Evolutionary conservation across 148 eudicot species (phyloP).

Genomic region (Linanthus parryae): DNA sequence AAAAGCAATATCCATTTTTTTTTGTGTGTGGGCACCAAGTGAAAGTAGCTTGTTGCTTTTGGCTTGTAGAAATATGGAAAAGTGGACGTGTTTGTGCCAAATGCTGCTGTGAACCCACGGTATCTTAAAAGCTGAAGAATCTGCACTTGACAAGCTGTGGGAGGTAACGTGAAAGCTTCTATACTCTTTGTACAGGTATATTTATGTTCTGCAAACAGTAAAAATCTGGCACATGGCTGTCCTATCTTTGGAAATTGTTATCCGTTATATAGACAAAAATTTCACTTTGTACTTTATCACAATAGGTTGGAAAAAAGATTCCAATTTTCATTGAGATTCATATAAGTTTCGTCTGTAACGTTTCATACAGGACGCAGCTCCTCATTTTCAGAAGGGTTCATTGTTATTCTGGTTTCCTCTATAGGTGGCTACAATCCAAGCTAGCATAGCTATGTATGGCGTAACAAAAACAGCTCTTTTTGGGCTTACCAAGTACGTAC

Average conservation of each 20-base stretch:
- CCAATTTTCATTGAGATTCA: too few relatives aligned
- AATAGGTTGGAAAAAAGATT: too few relatives aligned
- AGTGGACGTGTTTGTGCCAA: constrained; percentile 83
- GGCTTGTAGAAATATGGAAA: constrained; percentile 77
- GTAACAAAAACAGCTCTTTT: constrained; percentile 94
- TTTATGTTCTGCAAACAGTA: too few relatives aligned
- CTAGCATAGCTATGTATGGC: constrained; percentile 72
- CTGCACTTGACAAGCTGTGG: constrained; percentile 91
- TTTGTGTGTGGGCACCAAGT: too few relatives aligned
- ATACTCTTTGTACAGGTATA: constrained; percentile 76
- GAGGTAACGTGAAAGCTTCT: constrained; percentile 87
- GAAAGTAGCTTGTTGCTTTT: too few relatives aligned
- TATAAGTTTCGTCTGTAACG: too few relatives aligned
- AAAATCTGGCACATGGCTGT: too few relatives aligned
- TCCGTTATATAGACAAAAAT: too few relatives aligned
- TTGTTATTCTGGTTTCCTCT: constrained; percentile 76
- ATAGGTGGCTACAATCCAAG: constrained; percentile 52
- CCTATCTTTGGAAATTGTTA: too few relatives aligned
- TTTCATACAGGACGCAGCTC: constrained; percentile 86
- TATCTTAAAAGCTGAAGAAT: constrained; percentile 65
- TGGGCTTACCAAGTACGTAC: constrained; percentile 94
- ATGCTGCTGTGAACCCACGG: constrained; percentile 88
- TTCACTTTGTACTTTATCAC: too few relatives aligned
- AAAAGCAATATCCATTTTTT: too few relatives aligned
- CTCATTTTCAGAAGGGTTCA: constrained; percentile 60